These are phyloP conservation scores for Cryoendolithus antarcticus DNA, from an alignment of 2,329 filamentous ascomycete genomes.

Conservation along the genomic window DNA sequence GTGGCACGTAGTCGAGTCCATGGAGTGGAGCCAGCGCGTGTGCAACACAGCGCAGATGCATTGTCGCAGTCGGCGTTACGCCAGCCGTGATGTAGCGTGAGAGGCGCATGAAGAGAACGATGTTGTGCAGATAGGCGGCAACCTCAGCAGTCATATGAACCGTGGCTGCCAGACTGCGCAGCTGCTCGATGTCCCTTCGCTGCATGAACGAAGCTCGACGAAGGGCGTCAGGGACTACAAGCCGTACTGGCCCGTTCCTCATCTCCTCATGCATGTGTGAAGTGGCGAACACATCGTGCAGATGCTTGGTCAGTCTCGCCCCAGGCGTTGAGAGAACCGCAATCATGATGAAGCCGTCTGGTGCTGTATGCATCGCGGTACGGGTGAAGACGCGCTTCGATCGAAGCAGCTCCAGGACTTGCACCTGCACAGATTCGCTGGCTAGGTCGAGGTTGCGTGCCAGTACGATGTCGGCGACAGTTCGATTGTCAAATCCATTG, in stretches of 20 bases:
- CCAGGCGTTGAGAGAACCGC: constrained; percentile 43
- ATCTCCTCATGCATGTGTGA: constrained; percentile 59
- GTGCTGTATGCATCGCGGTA: constrained; percentile 59
- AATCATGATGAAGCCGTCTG: constrained; percentile 68
- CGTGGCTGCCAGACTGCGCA: constrained; percentile 46
- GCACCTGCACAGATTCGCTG: constrained; percentile 66
- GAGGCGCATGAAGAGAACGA: constrained; percentile 74
- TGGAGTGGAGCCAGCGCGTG: constrained; percentile 71
- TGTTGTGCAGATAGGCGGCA: constrained; percentile 72
- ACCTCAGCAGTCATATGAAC: constrained; percentile 65
- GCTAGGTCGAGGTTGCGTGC: constrained; percentile 68
- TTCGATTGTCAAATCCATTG: constrained; percentile 32
- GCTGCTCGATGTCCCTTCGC: constrained; percentile 37
- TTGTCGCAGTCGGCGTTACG: constrained; percentile 65
- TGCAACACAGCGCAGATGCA: constrained; percentile 48
- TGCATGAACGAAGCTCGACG: no score
- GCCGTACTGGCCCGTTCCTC: no score
- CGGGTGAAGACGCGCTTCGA: constrained; percentile 66
- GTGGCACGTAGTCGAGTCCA: constrained; percentile 66
- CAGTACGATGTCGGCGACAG: constrained; percentile 71
- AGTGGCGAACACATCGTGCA: constrained; percentile 75
- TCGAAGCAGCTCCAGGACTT: constrained; percentile 64
- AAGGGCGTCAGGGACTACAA: constrained; percentile 15
- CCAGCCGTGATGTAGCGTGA: constrained; percentile 74
- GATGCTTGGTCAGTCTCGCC: constrained; percentile 28